Evolutionary conservation across 129 eudicot species (phyloP).

Genomic region (Flaveria robusta): DNA sequence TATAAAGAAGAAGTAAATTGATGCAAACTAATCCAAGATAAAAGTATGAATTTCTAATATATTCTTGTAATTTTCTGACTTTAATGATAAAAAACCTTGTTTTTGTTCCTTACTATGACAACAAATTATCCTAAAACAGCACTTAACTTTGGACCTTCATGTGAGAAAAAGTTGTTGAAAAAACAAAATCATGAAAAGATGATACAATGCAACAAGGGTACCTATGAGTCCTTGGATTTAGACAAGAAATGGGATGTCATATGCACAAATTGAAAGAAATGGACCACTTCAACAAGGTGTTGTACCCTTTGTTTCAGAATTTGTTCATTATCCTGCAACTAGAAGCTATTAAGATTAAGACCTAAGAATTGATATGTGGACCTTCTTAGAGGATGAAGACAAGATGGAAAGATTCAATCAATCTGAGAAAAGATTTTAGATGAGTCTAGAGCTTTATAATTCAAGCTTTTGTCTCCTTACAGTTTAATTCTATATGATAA

Average conservation of each 20-base stretch:
- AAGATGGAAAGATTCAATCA: constrained; percentile 36
- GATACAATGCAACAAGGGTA: constrained; percentile 28
- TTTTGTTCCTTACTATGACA: not conserved
- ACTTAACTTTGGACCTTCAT: constrained; percentile 18
- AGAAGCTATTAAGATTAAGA: constrained; percentile 27
- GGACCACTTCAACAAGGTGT: constrained; percentile 38
- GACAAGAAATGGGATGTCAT: constrained; percentile 38
- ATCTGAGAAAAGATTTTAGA: constrained; percentile 39
- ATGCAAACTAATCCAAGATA: constrained; percentile 1
- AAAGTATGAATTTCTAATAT: not conserved
- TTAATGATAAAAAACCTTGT: not conserved
- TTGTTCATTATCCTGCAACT: constrained; percentile 28
- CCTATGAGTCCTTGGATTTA: constrained; percentile 33
- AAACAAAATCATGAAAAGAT: constrained; percentile 39
- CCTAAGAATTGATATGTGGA: constrained; percentile 38
- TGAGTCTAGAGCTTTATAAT: constrained; percentile 35
- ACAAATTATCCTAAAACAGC: not conserved
- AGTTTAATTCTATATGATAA: constrained; percentile 20
- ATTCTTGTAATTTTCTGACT: not conserved
- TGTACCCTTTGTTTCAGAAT: constrained; percentile 20
- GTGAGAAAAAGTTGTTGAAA: constrained; percentile 16
- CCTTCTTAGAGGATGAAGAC: constrained; percentile 39
- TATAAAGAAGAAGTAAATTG: not conserved
- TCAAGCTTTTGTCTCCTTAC: constrained; percentile 34
- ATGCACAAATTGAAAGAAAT: constrained; percentile 19